These are phyloP conservation scores for Saxophila tyrrhenica DNA, from an alignment of 495 filamentous ascomycete species.

Conservation along the genomic window DNA sequence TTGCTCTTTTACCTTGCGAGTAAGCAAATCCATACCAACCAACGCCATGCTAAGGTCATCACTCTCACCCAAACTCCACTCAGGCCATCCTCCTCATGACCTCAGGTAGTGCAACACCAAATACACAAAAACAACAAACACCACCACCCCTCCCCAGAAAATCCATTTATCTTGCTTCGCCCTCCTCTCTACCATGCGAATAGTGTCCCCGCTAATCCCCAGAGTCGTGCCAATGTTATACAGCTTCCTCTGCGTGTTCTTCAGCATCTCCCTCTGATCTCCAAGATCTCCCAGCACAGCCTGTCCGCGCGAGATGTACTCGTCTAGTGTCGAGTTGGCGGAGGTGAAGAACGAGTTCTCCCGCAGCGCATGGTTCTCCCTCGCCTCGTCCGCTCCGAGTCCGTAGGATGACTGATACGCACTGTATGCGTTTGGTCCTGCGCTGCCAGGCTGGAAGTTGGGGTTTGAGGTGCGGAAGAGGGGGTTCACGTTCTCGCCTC, in stretches of 20 bases:
- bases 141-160: constrained; percentile 73
- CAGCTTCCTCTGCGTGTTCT: constrained; percentile 79
- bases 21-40: neutral
- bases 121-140: constrained; percentile 93
- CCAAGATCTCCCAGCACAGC: constrained; percentile 81
- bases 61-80: neutral
- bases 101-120: constrained; percentile 56
- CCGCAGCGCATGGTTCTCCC: constrained; percentile 75
- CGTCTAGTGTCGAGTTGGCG: constrained; percentile 75
- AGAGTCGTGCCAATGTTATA: constrained; percentile 92
- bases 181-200: constrained; percentile 84
- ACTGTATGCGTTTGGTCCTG: constrained; percentile 9
- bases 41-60: neutral
- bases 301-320: constrained; percentile 83
- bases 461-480: constrained; percentile 27
- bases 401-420: constrained; percentile 18
- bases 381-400: constrained; percentile 40
- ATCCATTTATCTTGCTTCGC: constrained; percentile 97
- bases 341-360: constrained; percentile 77
- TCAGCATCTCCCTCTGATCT: constrained; percentile 86
- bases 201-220: constrained; percentile 89
- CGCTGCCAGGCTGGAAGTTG: constrained; percentile 22
- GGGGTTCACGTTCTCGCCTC: constrained; percentile 26
- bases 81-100: neutral
- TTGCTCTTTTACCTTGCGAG: too few species aligned